Percentiles rank a stretch among this genome's conserved stretches.
phyloP scores from a whole-genome alignment of 129 eudicot genomes.

The Flaveria trinervia region DNA sequence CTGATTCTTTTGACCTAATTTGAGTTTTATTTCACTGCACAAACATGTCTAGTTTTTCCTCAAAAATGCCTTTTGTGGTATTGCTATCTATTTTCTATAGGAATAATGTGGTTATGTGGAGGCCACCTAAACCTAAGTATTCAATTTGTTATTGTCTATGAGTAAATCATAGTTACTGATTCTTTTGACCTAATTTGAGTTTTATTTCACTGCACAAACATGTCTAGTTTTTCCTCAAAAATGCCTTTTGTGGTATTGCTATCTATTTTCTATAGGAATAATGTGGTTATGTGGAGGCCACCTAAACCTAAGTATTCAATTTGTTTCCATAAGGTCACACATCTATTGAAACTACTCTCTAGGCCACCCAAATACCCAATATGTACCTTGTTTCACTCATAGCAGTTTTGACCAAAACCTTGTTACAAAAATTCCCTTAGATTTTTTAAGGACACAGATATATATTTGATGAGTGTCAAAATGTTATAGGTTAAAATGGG shows the following conservation, averaged over 20 bases:
- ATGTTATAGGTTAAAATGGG: background rate
- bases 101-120: background rate
- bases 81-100: background rate
- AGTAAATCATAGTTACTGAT: background rate
- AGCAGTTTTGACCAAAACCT: background rate
- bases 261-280: background rate
- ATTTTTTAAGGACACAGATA: background rate
- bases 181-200: background rate
- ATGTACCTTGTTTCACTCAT: background rate
- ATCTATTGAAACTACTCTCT: constrained; percentile 3
- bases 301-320: background rate
- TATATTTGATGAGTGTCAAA: background rate
- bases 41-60: background rate
- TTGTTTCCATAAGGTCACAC: background rate
- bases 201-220: background rate
- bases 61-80: background rate
- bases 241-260: background rate
- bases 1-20: background rate
- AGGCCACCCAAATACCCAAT: background rate
- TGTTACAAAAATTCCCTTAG: background rate
- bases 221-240: background rate
- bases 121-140: background rate
- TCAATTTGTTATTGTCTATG: background rate
- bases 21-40: background rate
- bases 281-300: constrained; percentile 4